These are phyloP conservation scores for Metarhizium sp. DNA, from an alignment of 2,329 filamentous ascomycete species.

Conservation along the genomic window DNA sequence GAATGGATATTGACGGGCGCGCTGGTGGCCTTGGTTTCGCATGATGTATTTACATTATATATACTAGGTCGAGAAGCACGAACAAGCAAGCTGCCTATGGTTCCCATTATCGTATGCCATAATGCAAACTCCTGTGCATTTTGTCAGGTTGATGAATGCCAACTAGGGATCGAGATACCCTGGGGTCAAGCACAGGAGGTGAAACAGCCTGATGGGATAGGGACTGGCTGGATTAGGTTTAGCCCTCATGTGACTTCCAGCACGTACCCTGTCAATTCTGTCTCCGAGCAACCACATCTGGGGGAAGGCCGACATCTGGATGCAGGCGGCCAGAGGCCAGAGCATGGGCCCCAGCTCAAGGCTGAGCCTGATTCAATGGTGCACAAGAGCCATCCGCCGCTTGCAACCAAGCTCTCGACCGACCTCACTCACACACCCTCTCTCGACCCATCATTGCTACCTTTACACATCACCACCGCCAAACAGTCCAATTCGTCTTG, in stretches of 20 bases:
- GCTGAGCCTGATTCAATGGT: background rate
- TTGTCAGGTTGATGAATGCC: background rate
- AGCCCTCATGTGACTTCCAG: background rate
- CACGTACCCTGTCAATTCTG: background rate
- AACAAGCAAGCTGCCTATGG: background rate
- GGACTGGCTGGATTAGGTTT: background rate
- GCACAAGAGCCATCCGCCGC: too few relatives aligned
- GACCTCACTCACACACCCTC: background rate
- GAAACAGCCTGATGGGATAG: too few relatives aligned
- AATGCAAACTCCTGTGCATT: background rate
- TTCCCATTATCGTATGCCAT: background rate
- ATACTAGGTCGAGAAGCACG: background rate
- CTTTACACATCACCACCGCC: background rate
- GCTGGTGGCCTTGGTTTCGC: background rate
- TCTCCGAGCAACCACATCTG: background rate
- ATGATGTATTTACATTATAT: background rate
- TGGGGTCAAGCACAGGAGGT: too few relatives aligned
- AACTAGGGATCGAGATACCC: too few relatives aligned
- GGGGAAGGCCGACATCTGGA: background rate
- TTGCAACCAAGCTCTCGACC: background rate
- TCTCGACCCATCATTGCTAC: background rate
- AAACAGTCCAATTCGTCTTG: background rate
- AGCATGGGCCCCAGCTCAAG: too few relatives aligned
- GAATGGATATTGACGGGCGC: background rate
- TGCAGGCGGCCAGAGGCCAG: background rate